Conservation (phyloP, 495 filamentous ascomycete species). For the Podospora conica region DNA sequence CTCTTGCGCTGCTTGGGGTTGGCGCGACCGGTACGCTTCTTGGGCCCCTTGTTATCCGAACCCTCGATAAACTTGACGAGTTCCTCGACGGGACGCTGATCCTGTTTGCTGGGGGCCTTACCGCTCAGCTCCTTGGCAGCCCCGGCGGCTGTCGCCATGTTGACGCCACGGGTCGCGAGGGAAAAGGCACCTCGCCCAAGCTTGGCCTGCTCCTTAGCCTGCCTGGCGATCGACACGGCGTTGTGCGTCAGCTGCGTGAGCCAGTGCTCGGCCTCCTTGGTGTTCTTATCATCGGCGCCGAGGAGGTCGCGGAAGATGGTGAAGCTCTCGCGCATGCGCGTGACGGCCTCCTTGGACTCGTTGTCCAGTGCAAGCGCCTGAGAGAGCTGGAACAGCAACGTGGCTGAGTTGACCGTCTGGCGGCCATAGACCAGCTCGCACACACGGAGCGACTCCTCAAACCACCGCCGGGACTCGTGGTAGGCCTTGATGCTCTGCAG, state of each 20-base stretch:
- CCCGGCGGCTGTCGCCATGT: slow-evolving; percentile 24
- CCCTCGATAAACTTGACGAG: slow-evolving; percentile 13
- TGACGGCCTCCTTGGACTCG: slow-evolving; percentile 82
- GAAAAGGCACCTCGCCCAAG: slow-evolving; percentile 50
- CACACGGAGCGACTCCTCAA: slow-evolving; percentile 81
- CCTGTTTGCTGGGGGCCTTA: background rate
- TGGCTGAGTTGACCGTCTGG: slow-evolving; percentile 86
- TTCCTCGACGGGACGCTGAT: slow-evolving; percentile 8
- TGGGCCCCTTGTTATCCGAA: slow-evolving; percentile 8
- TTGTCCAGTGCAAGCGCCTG: slow-evolving; percentile 91
- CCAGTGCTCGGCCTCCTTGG: slow-evolving; percentile 90
- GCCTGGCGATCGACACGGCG: slow-evolving; percentile 87
- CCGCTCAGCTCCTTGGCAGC: background rate
- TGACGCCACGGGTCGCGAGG: slow-evolving; percentile 44
- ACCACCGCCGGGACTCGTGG: slow-evolving; percentile 90
- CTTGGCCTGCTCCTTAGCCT: slow-evolving; percentile 75
- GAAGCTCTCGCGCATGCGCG: slow-evolving; percentile 89
- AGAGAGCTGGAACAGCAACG: slow-evolving; percentile 91
- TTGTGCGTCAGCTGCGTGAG: slow-evolving; percentile 93
- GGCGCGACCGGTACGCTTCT: slow-evolving; percentile 6
- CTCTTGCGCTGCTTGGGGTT: slow-evolving; percentile 5
- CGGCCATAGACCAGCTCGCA: slow-evolving; percentile 85
- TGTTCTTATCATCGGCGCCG: slow-evolving; percentile 86
- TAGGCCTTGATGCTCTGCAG: slow-evolving; percentile 88
- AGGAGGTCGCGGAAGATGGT: slow-evolving; percentile 85